Evolutionary conservation across 1,284 basidiomycete species (phyloP).

Genomic region (Xerocomus amazonicus): DNA sequence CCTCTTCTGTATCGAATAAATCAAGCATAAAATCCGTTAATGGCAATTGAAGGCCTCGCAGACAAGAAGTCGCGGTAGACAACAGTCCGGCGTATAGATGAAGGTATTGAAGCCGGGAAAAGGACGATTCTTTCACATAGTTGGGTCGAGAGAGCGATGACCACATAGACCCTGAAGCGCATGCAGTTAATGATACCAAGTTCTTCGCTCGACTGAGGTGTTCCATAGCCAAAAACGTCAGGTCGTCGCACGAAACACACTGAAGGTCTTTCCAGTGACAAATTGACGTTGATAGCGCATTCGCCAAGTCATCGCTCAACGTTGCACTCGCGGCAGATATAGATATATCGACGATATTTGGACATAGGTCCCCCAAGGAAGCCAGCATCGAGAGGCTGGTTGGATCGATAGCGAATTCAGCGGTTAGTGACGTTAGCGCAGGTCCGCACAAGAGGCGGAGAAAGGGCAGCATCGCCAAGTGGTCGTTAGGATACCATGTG

Average conservation of each 20-base stretch:
- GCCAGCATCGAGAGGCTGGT: slow-evolving; percentile 17
- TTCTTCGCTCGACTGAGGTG: slow-evolving; percentile 15
- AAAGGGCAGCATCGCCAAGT: slow-evolving; percentile 21
- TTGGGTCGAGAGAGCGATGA: slow-evolving; percentile 8
- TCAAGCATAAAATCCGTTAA: slow-evolving; percentile 21
- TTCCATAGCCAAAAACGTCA: slow-evolving; percentile 15
- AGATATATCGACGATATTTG: slow-evolving; percentile 22
- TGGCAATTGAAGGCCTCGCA: slow-evolving; percentile 9
- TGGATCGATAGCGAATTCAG: slow-evolving; percentile 20
- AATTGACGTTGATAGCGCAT: slow-evolving; percentile 20
- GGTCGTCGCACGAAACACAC: slow-evolving; percentile 24
- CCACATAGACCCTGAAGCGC: slow-evolving; percentile 10
- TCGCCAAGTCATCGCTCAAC: slow-evolving; percentile 8
- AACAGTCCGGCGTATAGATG: slow-evolving; percentile 21
- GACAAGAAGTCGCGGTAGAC: slow-evolving; percentile 9
- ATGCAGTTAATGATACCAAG: slow-evolving; percentile 18
- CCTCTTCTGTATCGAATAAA: slow-evolving; percentile 20
- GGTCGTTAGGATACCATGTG: slow-evolving; percentile 21
- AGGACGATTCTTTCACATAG: background rate
- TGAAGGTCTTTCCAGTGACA: slow-evolving; percentile 21
- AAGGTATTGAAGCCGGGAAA: slow-evolving; percentile 15
- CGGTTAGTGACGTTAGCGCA: slow-evolving; percentile 18
- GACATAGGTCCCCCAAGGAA: slow-evolving; percentile 17
- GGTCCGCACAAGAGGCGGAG: slow-evolving; percentile 27
- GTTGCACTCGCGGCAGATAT: slow-evolving; percentile 14